Percentiles rank a stretch among this genome's conserved stretches.
These are phyloP conservation scores for Lizonia empirigonia DNA, from an alignment of 2,329 filamentous ascomycete species.

Conservation along the genomic window DNA sequence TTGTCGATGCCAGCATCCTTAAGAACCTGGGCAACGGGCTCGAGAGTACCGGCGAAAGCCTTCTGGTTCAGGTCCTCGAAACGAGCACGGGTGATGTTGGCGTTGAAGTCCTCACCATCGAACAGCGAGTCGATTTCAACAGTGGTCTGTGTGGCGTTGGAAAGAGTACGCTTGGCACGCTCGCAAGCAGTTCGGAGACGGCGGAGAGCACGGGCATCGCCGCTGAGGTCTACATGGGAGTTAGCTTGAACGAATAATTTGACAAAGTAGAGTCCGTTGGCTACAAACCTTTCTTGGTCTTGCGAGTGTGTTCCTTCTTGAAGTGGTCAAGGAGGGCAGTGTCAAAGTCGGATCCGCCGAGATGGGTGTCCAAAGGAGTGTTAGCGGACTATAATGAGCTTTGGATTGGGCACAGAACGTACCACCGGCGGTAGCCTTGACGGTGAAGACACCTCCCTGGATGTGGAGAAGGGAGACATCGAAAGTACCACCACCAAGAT, in stretches of 20 bases:
- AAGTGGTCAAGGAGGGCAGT: slow-evolving; percentile 95
- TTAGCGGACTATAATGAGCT: background rate
- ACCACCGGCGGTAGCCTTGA: slow-evolving; percentile 94
- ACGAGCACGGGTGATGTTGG: slow-evolving; percentile 96
- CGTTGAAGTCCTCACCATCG: slow-evolving; percentile 96
- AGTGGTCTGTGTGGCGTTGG: slow-evolving; percentile 95
- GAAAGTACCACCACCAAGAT: slow-evolving; percentile 99
- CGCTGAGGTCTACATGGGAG: slow-evolving; percentile 62
- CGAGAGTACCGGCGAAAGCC: slow-evolving; percentile 89
- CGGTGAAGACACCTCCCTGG: slow-evolving; percentile 98
- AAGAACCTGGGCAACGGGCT: slow-evolving; percentile 94
- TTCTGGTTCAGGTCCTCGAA: slow-evolving; percentile 99
- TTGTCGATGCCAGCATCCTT: slow-evolving; percentile 91
- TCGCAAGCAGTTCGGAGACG: slow-evolving; percentile 97
- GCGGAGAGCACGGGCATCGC: slow-evolving; percentile 89
- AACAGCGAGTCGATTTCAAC: slow-evolving; percentile 99
- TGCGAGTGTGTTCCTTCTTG: slow-evolving; percentile 89
- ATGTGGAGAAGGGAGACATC: slow-evolving; percentile 99
- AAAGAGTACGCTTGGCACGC: slow-evolving; percentile 98
- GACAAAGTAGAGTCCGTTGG: background rate
- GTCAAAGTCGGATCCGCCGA: slow-evolving; percentile 96
- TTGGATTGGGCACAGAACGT: background rate
- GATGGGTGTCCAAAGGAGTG: slow-evolving; percentile 65
- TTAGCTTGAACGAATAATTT: slow-evolving; percentile 33
- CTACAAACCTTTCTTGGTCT: slow-evolving; percentile 57